Percentiles rank a stretch among this genome's conserved stretches.
Evolutionary conservation across 1,139 yeast species (phyloP).

Genomic region (Geotrichum reessii): DNA sequence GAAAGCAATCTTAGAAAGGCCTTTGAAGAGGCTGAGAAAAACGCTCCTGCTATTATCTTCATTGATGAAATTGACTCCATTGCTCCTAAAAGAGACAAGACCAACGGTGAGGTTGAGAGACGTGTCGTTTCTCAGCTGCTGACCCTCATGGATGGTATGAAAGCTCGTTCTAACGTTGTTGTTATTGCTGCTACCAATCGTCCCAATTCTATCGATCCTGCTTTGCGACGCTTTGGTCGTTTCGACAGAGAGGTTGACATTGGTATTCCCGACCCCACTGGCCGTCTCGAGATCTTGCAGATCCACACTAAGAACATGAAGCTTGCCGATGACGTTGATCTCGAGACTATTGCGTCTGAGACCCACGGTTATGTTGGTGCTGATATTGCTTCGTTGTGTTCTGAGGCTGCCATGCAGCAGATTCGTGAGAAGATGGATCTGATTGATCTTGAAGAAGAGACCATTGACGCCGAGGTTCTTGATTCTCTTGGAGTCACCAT

Average conservation of each 20-base stretch:
- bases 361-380: constrained; percentile 99
- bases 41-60: constrained; percentile 94
- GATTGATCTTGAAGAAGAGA: constrained; percentile 95
- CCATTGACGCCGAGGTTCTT: constrained; percentile 94
- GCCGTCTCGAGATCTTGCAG: constrained; percentile 92
- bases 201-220: constrained; percentile 98
- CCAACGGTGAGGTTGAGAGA: constrained; percentile 97
- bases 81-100: constrained; percentile 99
- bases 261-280: constrained; percentile 98
- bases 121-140: constrained; percentile 96
- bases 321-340: constrained; percentile 87
- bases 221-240: constrained; percentile 96
- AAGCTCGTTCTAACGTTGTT: constrained; percentile 93
- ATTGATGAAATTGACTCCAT: constrained; percentile 98
- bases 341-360: constrained; percentile 83
- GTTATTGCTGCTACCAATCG: constrained; percentile 95
- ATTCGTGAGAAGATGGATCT: constrained; percentile 99
- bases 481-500: constrained; percentile 96
- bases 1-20: constrained; percentile 97
- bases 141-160: constrained; percentile 99
- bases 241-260: constrained; percentile 98
- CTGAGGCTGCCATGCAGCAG: constrained; percentile 98
- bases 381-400: constrained; percentile 85
- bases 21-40: constrained; percentile 97
- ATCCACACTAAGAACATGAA: constrained; percentile 97